phyloP scores from a whole-genome alignment of 805 yeast species.

The Ogataea populi-albae region DNA sequence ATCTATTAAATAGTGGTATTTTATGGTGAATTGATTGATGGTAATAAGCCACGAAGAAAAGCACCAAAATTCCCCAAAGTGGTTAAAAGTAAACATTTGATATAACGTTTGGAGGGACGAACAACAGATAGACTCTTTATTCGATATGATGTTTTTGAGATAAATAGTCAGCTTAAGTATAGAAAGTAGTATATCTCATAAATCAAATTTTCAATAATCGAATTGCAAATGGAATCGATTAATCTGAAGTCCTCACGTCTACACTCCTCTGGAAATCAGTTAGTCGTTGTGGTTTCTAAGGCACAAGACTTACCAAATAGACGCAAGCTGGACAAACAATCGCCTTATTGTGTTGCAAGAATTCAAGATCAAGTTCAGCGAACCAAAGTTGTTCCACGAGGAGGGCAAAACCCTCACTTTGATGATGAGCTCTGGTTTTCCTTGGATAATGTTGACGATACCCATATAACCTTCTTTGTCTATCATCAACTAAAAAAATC shows the following conservation, averaged over 20 bases:
- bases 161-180: no score
- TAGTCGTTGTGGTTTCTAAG: conserved; percentile 73
- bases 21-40: no score
- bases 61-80: background rate
- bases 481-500: conserved; percentile 82
- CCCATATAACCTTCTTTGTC: conserved; percentile 65
- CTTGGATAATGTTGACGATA: conserved; percentile 60
- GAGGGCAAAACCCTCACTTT: conserved; percentile 95
- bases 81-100: conserved; percentile 5
- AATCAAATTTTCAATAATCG: no score
- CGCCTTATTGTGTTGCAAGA: conserved; percentile 83
- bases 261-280: conserved; percentile 41
- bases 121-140: no score
- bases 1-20: no score
- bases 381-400: conserved; percentile 75
- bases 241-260: conserved; percentile 3
- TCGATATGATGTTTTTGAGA: no score
- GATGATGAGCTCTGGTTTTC: conserved; percentile 70
- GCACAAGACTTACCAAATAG: conserved; percentile 87
- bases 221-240: conserved; percentile 5
- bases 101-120: no score
- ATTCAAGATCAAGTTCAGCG: conserved; percentile 78
- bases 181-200: no score
- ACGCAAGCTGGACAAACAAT: conserved; percentile 85
- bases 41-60: no score